phyloP scores from a whole-genome alignment of 148 eudicot species.

The Selenicereus undatus region DNA sequence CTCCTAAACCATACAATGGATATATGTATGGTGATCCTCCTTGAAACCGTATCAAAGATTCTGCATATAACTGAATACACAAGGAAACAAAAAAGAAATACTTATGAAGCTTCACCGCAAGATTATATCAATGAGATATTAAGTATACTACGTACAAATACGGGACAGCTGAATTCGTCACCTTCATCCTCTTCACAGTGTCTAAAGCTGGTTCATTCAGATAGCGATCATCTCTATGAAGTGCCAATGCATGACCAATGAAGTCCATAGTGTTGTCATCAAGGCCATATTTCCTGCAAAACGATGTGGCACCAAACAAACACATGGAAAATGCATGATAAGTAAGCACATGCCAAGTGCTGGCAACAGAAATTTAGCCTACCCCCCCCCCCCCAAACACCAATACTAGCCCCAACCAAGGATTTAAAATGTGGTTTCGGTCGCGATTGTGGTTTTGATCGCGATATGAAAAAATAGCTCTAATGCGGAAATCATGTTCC shows the following conservation, averaged over 20 bases:
- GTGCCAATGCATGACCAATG: conserved; percentile 92
- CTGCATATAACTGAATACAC: conserved; percentile 67
- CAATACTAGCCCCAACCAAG: no score
- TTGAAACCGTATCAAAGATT: conserved; percentile 88
- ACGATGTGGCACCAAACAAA: background rate
- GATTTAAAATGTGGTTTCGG: no score
- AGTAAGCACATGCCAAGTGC: background rate
- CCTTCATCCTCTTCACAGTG: conserved; percentile 97
- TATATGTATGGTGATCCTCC: conserved; percentile 98
- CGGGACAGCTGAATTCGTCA: conserved; percentile 17
- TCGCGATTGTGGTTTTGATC: no score
- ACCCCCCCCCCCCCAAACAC: no score
- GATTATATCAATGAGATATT: background rate
- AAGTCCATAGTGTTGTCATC: conserved; percentile 90
- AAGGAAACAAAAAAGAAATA: background rate
- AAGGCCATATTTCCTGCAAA: conserved; percentile 85
- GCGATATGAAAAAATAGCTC: no score
- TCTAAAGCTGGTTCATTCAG: conserved; percentile 84
- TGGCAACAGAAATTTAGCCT: no score
- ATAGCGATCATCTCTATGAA: conserved; percentile 87
- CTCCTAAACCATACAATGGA: conserved; percentile 92
- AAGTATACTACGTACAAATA: background rate
- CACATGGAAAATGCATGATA: background rate
- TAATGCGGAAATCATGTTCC: no score
- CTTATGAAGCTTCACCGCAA: background rate